Evolutionary conservation across 2,329 filamentous ascomycete species (phyloP), one percentile per base, ranked within the genome.

Genomic region (Geosmithia morbida): DNA sequence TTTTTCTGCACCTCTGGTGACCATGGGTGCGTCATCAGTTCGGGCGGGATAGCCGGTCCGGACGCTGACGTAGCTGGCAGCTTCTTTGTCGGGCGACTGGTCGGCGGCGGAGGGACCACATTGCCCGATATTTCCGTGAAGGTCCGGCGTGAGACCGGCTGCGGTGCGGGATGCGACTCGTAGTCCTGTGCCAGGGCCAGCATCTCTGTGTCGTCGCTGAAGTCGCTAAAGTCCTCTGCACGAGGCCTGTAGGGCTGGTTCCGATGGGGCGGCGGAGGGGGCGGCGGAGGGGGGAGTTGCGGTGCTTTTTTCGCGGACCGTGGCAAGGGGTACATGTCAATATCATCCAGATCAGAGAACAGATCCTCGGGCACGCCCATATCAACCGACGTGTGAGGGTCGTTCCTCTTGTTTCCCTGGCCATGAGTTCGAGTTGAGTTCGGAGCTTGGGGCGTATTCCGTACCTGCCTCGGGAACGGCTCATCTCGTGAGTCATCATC

Each of bases 1-100:
- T 81, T 85, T 47, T 70, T 74, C 53, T 82, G 83, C 20, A 98
- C 85, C 55, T 97, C 89, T 42, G 76, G 71, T 16, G 89, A 96
- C 92, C 94, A 98, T 4, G 80, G 71, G 56, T 82, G 73, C 45
- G 74, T 71, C 74, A 85, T 83, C 55, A 76, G 61, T 46, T 74
- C 68, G 1, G 69, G 60, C 1, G 72, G 68, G 20, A 77, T 65
- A 45, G 60, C 64, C n/a, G 58, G 48, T 17, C 57, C 55, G 6
- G 59, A 54, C 5, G 55, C 41, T 2, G 48, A 47, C 5, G 56
- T 48, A 17, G 49, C 55, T 50, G 50, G 56, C 11, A 57, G 57
- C 41, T 57, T 67, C 54, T 64, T 69, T 2, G 57, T 52, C 16
- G 45, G 11, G 6, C 40, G 6, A 3, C 52, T 64, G 8, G 61